These are phyloP conservation scores for Zygosaccharomyces rouxii DNA, from an alignment of 805 yeast species.

Conservation along the genomic window DNA sequence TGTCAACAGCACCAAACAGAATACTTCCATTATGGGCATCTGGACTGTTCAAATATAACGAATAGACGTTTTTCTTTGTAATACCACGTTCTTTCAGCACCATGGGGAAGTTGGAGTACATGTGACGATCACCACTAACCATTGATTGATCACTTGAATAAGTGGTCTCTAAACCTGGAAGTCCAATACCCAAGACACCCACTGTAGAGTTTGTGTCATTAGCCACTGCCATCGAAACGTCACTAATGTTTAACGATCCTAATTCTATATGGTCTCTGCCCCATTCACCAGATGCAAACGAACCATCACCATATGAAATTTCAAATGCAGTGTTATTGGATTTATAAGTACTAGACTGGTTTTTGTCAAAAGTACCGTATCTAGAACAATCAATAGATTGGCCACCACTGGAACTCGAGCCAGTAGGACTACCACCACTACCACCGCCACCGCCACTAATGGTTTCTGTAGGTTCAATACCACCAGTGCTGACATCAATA, in stretches of 20 bases:
- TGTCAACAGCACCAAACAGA: slow-evolving; percentile 70
- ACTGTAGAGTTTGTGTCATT: slow-evolving; percentile 53
- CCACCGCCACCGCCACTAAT: neutral
- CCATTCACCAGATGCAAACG: slow-evolving; percentile 42
- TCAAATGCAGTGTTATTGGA: slow-evolving; percentile 37
- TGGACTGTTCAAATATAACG: slow-evolving; percentile 51
- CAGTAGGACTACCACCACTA: slow-evolving; percentile 2
- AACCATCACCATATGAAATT: slow-evolving; percentile 51
- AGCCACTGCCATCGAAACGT: slow-evolving; percentile 71
- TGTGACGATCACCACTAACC: slow-evolving; percentile 26
- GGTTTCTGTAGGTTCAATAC: neutral
- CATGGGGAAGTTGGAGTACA: slow-evolving; percentile 64
- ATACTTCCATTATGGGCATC: slow-evolving; percentile 47
- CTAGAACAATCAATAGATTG: slow-evolving; percentile 37
- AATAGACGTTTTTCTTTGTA: slow-evolving; percentile 53
- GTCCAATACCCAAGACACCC: slow-evolving; percentile 75
- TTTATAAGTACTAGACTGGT: slow-evolving; percentile 23
- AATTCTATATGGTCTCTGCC: slow-evolving; percentile 54
- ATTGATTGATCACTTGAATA: slow-evolving; percentile 28
- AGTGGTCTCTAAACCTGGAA: slow-evolving; percentile 65
- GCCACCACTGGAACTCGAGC: slow-evolving; percentile 5
- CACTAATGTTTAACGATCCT: slow-evolving; percentile 45
- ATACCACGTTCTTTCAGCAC: slow-evolving; percentile 54
- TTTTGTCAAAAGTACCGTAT: slow-evolving; percentile 36
- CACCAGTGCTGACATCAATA: neutral